Evolutionary conservation across 1,284 basidiomycete species (phyloP).

Genomic region (Ceratobasidium sp.): DNA sequence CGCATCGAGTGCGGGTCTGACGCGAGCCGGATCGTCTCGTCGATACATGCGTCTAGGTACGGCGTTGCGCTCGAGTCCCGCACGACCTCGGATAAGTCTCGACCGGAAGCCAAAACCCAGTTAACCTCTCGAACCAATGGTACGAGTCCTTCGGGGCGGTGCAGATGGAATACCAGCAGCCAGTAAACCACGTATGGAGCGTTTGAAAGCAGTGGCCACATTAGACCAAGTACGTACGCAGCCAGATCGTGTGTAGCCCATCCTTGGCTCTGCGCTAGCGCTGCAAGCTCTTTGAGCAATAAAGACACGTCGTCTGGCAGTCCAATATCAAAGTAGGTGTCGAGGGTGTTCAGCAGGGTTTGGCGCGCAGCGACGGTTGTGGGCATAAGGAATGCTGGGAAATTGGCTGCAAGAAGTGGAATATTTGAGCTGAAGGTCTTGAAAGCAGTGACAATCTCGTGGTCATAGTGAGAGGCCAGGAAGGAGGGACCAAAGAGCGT

Average conservation of each 20-base stretch:
- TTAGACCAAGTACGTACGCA: conserved; percentile 43
- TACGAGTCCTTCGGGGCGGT: conserved; percentile 45
- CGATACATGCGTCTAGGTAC: conserved; percentile 31
- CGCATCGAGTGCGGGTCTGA: conserved; percentile 41
- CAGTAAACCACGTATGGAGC: conserved; percentile 48
- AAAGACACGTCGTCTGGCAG: conserved; percentile 39
- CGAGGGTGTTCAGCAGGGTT: conserved; percentile 44
- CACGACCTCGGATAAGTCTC: conserved; percentile 11
- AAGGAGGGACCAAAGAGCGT: conserved; percentile 46
- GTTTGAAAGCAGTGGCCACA: conserved; percentile 50
- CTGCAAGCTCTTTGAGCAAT: conserved; percentile 45
- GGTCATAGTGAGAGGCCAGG: conserved; percentile 35
- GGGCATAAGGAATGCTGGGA: conserved; percentile 42
- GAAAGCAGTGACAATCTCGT: conserved; percentile 44
- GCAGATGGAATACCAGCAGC: conserved; percentile 48
- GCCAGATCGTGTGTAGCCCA: conserved; percentile 46
- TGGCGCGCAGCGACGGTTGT: conserved; percentile 43
- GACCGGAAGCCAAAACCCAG: conserved; percentile 27
- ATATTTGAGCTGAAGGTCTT: conserved; percentile 48
- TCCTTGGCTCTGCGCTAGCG: conserved; percentile 42
- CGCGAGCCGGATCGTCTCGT: conserved; percentile 40
- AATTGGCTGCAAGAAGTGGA: conserved; percentile 48
- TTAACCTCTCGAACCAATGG: conserved; percentile 48
- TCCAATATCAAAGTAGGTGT: conserved; percentile 46
- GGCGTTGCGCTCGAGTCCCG: conserved; percentile 25